A percentile compares a stretch with the other conserved stretches of the same genome.
Evolutionary conservation across 2,329 filamentous ascomycete species (phyloP).

Genomic region (Colletotrichum tanaceti): DNA sequence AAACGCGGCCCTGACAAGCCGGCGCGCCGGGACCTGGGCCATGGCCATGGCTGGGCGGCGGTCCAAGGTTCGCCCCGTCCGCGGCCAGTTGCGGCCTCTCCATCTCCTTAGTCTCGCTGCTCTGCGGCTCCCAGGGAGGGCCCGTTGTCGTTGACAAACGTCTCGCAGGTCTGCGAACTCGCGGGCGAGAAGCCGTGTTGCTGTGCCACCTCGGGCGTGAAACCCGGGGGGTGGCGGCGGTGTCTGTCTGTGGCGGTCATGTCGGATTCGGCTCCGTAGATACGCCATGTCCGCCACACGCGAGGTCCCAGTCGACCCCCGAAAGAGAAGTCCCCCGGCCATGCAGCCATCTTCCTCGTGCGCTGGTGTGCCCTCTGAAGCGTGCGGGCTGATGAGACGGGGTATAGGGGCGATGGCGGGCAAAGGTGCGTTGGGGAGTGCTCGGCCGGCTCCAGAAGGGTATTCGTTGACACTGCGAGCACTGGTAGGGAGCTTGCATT

Average conservation of each 20-base stretch:
- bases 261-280: background rate
- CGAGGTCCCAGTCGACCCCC: constrained; percentile 10
- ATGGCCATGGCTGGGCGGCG: background rate
- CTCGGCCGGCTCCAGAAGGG: background rate
- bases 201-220: background rate
- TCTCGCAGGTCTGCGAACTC: background rate
- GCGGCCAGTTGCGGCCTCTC: constrained; percentile 7
- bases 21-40: too few relatives aligned
- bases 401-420: background rate
- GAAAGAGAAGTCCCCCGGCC: background rate
- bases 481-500: constrained; percentile 10
- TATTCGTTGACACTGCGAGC: constrained; percentile 16
- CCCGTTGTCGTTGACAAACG: background rate
- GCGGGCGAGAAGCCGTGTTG: background rate
- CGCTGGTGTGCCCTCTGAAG: background rate
- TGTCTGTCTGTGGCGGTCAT: background rate
- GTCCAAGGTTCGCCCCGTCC: background rate
- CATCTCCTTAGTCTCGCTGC: constrained; percentile 10
- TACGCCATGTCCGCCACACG: background rate
- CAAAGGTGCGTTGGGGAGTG: background rate
- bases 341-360: background rate
- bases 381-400: background rate
- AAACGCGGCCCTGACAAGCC: background rate
- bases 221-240: background rate
- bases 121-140: constrained; percentile 12